Conservation (phyloP, 2,329 filamentous ascomycete species). For the Cercospora janseana region DNA sequence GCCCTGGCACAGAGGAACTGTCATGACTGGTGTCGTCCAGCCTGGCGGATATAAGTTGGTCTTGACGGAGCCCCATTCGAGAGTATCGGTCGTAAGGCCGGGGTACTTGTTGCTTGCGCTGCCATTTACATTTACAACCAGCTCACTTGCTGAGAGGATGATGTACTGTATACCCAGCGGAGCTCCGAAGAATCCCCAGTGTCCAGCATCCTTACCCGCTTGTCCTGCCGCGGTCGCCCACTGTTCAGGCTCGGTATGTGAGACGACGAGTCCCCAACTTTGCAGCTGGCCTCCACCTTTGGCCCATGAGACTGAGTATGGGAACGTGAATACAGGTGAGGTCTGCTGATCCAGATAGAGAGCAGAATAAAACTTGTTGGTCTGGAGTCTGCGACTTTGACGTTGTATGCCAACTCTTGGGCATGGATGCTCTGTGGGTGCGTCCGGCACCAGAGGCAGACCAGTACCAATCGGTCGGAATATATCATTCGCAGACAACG, state of each 20-base stretch:
- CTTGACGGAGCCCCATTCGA: constrained; percentile 60
- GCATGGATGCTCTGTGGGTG: constrained; percentile 44
- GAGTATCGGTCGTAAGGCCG: constrained; percentile 51
- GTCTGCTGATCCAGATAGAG: constrained; percentile 73
- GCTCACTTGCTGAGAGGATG: constrained; percentile 73
- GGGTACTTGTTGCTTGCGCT: constrained; percentile 41
- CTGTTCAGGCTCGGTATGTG: constrained; percentile 68
- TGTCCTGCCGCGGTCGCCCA: constrained; percentile 45
- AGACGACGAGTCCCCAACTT: constrained; percentile 77
- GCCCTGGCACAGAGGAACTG: constrained; percentile 82
- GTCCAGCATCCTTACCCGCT: constrained; percentile 45
- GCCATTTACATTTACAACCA: constrained; percentile 48
- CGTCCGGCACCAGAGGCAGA: constrained; percentile 43
- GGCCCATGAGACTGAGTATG: constrained; percentile 48
- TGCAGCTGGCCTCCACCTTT: constrained; percentile 38
- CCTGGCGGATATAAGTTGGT: constrained; percentile 61
- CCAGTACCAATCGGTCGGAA: constrained; percentile 44
- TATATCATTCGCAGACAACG: constrained; percentile 36
- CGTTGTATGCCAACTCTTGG: constrained; percentile 41
- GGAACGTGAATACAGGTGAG: constrained; percentile 69
- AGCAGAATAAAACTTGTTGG: constrained; percentile 72
- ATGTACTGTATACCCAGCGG: constrained; percentile 80
- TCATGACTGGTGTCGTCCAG: constrained; percentile 58
- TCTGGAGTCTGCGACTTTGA: constrained; percentile 54
- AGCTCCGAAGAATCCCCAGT: constrained; percentile 68